Evolutionary conservation across 2,329 filamentous ascomycete species (phyloP), one percentile per base, ranked within the genome.

Genomic region (Sordariomycetes sp.): DNA sequence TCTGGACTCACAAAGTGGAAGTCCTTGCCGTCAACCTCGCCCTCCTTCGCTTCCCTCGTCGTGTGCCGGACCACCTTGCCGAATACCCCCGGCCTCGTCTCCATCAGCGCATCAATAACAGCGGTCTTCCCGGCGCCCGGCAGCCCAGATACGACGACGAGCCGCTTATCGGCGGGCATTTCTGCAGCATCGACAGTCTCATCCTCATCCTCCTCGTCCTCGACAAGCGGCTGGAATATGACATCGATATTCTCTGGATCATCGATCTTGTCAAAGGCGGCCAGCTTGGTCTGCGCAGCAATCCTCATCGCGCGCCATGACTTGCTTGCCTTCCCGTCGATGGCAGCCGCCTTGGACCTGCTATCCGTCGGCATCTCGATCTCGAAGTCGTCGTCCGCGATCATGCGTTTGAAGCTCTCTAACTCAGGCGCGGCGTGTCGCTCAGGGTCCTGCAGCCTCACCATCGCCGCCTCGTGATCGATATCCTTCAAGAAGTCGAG

Each of bases 231-330:
- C 57, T 79, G 71, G 60, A 85, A 87, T 14, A 87, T 74, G 37
- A 75, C 66, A 58, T 78, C 77, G 35, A 87, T 78, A 61, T 90
- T 89, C 67, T 88, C 88, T 48, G 88, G 86, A 63, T 91, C 86
- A 58, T 96, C 91, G 54, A 96, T 88, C 70, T 88, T 90, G 70
- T 97, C 92, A 69, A 97, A 94, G 22, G 85, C 75, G 52, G 83
- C 80, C 63, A 97, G 79, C 65, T 87, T 88, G 59, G 79, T 84
- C 62, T 83, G 84, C 59, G 88, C 85, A 11, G 90, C 88, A 62
- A 96, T 82, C 57, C 94, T 85, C 62, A 99, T 75, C 5, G 90
- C 89, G 64, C 92, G 83, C 94, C 94, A 99, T 59, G 85, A 88
- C 70, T 95, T 93, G 74, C 90, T 96, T 22, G 87, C 84, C 70